Percentiles rank a stretch among this genome's conserved stretches.
phyloP scores from a whole-genome alignment of 306 rosid genomes.

The Sophora flavescens region DNA sequence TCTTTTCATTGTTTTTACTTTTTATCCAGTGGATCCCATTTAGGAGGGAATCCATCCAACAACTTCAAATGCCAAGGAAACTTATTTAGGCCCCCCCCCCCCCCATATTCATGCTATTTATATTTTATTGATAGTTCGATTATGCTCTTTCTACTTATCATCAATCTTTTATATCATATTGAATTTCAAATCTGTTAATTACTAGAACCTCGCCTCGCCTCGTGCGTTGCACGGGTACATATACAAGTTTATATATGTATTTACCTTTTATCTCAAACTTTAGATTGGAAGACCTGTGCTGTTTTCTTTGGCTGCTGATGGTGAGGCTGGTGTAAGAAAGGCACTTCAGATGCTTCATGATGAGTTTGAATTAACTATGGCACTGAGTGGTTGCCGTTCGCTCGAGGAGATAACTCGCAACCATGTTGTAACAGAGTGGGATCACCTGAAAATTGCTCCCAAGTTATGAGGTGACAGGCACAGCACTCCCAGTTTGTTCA shows the following conservation, averaged over 20 bases:
- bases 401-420: constrained; percentile 87
- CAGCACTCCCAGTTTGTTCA: constrained; percentile 2
- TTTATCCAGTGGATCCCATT: no score
- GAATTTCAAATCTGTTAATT: no score
- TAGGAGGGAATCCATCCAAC: no score
- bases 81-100: no score
- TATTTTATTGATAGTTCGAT: no score
- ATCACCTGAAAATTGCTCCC: constrained; percentile 62
- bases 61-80: constrained; percentile 28
- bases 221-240: no score
- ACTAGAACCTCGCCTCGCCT: no score
- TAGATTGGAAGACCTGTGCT: constrained; percentile 98
- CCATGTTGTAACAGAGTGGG: constrained; percentile 80
- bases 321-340: constrained; percentile 92
- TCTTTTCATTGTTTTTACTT: no score
- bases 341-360: constrained; percentile 81
- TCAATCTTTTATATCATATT: no score
- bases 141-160: no score
- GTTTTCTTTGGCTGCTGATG: constrained; percentile 88
- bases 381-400: constrained; percentile 87
- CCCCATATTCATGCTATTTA: constrained; percentile 22
- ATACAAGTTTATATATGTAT: no score
- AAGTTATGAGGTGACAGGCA: constrained; percentile 40
- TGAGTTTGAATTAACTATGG: constrained; percentile 93
- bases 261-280: constrained; percentile 30